These are phyloP conservation scores for Osmanthus fragrans DNA, from an alignment of 257 asterid species.

Conservation along the genomic window DNA sequence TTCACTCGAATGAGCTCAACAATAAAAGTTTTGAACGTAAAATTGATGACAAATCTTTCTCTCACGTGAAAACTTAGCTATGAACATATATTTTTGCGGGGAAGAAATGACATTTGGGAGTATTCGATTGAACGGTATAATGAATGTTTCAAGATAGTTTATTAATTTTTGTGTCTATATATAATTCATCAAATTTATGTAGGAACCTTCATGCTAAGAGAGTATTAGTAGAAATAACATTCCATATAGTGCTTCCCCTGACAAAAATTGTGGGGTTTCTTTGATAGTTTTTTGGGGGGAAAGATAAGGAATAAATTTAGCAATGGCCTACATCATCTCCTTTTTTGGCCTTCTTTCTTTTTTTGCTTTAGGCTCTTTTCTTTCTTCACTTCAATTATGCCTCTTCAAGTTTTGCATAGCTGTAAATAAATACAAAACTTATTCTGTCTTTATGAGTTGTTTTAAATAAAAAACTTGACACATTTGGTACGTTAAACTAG, in stretches of 20 bases:
- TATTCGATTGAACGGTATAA: too few species aligned
- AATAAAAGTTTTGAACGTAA: background rate
- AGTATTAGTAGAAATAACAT: background rate
- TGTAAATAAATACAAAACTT: too few species aligned
- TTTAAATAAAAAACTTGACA: background rate
- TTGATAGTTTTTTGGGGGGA: slow-evolving; percentile 29
- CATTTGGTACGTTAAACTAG: background rate
- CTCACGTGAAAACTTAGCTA: background rate
- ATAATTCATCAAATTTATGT: background rate
- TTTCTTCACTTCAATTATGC: slow-evolving; percentile 53
- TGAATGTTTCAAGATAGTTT: too few species aligned
- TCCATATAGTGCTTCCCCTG: slow-evolving; percentile 27
- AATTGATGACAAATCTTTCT: too few species aligned
- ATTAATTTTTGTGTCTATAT: too few species aligned
- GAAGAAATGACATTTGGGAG: background rate
- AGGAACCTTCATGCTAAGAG: background rate
- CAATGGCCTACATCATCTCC: slow-evolving; percentile 37
- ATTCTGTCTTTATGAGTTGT: too few species aligned
- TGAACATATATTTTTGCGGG: background rate
- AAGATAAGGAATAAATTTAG: slow-evolving; percentile 31
- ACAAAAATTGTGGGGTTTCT: slow-evolving; percentile 39
- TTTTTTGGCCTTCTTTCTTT: slow-evolving; percentile 23
- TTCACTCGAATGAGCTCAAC: background rate
- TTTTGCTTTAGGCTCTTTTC: slow-evolving; percentile 19
- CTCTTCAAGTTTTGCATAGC: slow-evolving; percentile 43